phyloP scores from a whole-genome alignment of 179 eudicot genomes.

The Actinidia arguta region DNA sequence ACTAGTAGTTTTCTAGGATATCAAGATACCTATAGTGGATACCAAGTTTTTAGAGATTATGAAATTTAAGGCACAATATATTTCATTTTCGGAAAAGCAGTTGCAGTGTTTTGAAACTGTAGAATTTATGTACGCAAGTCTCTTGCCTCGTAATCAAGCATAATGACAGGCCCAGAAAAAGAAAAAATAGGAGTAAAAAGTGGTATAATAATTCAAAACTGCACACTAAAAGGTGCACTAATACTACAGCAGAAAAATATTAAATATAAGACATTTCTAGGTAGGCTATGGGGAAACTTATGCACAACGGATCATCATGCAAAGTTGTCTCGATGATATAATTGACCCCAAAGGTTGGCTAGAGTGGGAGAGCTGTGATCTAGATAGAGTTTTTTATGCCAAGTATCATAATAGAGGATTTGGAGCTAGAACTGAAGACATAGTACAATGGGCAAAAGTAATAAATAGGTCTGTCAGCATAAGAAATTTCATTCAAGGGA shows the following conservation, averaged over 20 bases:
- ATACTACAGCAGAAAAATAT: background rate
- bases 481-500: background rate
- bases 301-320: background rate
- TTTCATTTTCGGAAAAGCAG: no score
- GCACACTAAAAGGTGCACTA: background rate
- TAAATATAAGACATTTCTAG: background rate
- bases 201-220: background rate
- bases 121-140: no score
- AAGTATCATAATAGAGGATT: background rate
- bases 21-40: no score
- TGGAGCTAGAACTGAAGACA: background rate
- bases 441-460: background rate
- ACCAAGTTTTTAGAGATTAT: no score
- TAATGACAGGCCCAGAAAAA: no score
- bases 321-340: background rate
- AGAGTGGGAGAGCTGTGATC: background rate
- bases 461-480: background rate
- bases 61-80: no score
- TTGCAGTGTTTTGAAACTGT: no score
- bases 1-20: no score
- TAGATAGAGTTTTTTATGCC: background rate
- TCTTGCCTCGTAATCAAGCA: no score
- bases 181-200: no score
- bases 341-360: background rate
- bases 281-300: background rate